A percentile compares a stretch with the other conserved stretches of the same genome.
These are phyloP conservation scores for Neopestalotiopsis clavispora DNA, from an alignment of 2,329 filamentous ascomycete species.

Conservation along the genomic window DNA sequence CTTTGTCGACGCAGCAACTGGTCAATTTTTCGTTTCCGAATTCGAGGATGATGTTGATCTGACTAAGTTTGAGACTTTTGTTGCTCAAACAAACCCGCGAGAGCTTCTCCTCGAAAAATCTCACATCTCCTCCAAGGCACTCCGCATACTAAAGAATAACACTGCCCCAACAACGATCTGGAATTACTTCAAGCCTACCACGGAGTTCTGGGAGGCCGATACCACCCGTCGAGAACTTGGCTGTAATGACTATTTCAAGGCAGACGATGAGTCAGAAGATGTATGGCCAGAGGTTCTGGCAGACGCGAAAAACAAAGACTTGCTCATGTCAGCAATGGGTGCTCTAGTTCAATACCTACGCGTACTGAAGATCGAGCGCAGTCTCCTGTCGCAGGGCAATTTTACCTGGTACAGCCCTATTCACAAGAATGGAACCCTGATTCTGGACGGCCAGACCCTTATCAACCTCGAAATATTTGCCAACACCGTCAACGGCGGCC, in stretches of 20 bases:
- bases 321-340: conserved; percentile 89
- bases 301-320: conserved; percentile 76
- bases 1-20: conserved; percentile 94
- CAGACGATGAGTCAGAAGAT: conserved; percentile 57
- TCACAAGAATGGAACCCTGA: conserved; percentile 83
- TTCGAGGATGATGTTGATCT: conserved; percentile 91
- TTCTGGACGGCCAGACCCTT: conserved; percentile 93
- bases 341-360: conserved; percentile 87
- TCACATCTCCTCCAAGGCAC: conserved; percentile 81
- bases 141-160: conserved; percentile 95
- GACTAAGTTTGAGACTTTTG: conserved; percentile 96
- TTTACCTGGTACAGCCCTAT: conserved; percentile 94
- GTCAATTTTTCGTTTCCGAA: conserved; percentile 90
- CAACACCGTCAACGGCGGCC: conserved; percentile 86
- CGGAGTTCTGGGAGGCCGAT: conserved; percentile 91
- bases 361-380: conserved; percentile 85
- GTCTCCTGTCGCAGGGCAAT: conserved; percentile 85
- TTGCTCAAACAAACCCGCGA: conserved; percentile 88
- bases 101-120: conserved; percentile 91
- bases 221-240: conserved; percentile 81
- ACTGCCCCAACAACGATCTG: conserved; percentile 91
- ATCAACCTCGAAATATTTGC: conserved; percentile 98
- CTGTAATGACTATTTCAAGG: conserved; percentile 77
- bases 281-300: conserved; percentile 78
- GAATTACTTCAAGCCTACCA: conserved; percentile 86